Conservation (phyloP, 805 yeast genomes). For the Candida alai region DNA sequence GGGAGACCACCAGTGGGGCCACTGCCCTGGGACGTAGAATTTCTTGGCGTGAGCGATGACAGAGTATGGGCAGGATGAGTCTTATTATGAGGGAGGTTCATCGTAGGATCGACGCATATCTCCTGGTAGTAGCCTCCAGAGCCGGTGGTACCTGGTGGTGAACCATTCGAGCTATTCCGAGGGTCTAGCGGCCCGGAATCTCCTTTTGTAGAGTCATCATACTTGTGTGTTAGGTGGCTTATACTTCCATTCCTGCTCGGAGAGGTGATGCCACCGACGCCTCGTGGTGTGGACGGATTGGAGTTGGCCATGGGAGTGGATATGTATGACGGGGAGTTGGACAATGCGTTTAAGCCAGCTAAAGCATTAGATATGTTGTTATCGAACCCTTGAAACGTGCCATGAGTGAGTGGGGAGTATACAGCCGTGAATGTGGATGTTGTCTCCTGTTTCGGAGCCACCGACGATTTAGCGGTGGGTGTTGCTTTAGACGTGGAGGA, state of each 20-base stretch:
- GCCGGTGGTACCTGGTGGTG: constrained; percentile 18
- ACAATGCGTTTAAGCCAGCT: constrained; percentile 42
- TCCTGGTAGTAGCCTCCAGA: constrained; percentile 45
- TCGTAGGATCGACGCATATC: constrained; percentile 41
- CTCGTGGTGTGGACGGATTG: constrained; percentile 19
- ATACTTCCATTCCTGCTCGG: constrained; percentile 13
- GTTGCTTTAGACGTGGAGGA: not conserved
- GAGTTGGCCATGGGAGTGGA: constrained; percentile 24
- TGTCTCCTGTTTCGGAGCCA: constrained; percentile 8
- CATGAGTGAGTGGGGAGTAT: constrained; percentile 31
- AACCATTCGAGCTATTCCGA: too few species aligned
- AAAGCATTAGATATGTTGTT: constrained; percentile 38
- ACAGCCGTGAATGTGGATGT: constrained; percentile 21
- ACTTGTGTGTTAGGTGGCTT: constrained; percentile 1
- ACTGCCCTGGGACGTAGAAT: constrained; percentile 22
- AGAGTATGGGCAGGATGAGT: constrained; percentile 22
- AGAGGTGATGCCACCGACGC: constrained; percentile 14
- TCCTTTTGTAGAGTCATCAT: too few species aligned
- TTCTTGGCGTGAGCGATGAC: constrained; percentile 23
- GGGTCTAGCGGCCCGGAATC: too few species aligned
- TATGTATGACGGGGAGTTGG: constrained; percentile 28
- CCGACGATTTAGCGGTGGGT: constrained; percentile 4
- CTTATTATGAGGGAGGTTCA: constrained; percentile 43
- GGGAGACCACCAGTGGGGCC: not conserved
- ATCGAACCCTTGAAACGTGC: constrained; percentile 40